These are phyloP conservation scores for Cicer arietinum DNA, from an alignment of 306 rosid species.

Conservation along the genomic window DNA sequence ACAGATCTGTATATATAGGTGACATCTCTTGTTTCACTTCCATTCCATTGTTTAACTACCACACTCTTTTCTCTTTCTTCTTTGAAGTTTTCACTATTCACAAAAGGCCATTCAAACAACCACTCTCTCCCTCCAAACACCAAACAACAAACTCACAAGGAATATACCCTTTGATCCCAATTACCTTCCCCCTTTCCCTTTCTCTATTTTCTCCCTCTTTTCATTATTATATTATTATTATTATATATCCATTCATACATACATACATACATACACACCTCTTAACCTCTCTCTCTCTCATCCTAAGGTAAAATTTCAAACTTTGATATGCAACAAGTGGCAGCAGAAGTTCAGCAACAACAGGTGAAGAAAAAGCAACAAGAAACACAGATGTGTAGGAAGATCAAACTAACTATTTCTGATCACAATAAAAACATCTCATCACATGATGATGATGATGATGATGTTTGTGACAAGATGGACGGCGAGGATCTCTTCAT, in stretches of 20 bases:
- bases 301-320: conserved; percentile 28
- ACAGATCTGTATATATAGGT: not conserved
- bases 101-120: conserved; percentile 19
- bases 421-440: conserved; percentile 28
- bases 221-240: not conserved
- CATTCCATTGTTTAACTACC: not conserved
- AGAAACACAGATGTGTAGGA: conserved; percentile 57
- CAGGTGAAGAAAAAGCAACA: conserved; percentile 13
- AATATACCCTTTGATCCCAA: conserved; percentile 45
- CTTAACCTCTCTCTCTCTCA: not conserved
- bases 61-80: not conserved
- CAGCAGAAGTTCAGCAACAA: conserved; percentile 45
- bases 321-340: conserved; percentile 73
- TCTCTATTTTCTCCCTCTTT: not conserved
- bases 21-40: conserved; percentile 4
- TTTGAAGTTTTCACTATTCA: conserved; percentile 6
- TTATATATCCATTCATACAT: not conserved
- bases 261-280: not conserved
- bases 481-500: conserved; percentile 66
- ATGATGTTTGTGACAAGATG: conserved; percentile 6
- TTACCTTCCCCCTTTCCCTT: not conserved
- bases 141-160: not conserved
- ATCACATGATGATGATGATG: conserved; percentile 6
- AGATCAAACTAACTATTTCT: conserved; percentile 50
- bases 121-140: not conserved